Conservation (phyloP, 371 early-diverging fungal genomes). For the Quaeritorhiza haematococci region DNA sequence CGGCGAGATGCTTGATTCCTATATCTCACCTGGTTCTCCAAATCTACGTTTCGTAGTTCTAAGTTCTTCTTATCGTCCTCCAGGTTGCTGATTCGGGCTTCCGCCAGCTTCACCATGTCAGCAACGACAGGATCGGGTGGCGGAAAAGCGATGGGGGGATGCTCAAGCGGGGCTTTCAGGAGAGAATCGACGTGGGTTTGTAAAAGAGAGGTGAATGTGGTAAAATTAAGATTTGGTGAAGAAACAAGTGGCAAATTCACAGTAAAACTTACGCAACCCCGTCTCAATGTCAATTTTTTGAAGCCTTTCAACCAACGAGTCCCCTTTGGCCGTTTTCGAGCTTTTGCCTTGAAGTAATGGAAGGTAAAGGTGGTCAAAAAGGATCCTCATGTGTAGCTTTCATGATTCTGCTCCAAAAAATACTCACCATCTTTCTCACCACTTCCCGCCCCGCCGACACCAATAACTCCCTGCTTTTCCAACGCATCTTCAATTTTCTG, state of each 20-base stretch:
- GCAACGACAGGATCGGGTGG: conserved; percentile 32
- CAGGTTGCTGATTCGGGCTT: conserved; percentile 25
- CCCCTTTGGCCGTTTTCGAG: conserved; percentile 6
- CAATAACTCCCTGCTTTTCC: conserved; percentile 22
- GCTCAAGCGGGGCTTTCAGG: conserved; percentile 29
- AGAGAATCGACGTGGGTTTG: conserved; percentile 3
- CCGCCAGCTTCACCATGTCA: conserved; percentile 30
- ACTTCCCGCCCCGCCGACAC: background rate
- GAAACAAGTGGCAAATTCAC: background rate
- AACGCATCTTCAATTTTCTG: conserved; percentile 31
- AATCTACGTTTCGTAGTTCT: conserved; percentile 26
- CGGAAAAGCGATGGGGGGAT: conserved; percentile 11
- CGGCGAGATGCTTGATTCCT: too few relatives aligned
- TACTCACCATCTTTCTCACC: background rate
- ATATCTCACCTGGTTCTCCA: conserved; percentile 37
- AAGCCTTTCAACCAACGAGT: conserved; percentile 33
- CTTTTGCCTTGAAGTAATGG: background rate
- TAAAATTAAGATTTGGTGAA: background rate
- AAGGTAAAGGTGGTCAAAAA: too few relatives aligned
- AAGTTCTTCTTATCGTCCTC: conserved; percentile 18
- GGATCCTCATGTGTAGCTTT: too few relatives aligned
- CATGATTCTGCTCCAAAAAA: too few relatives aligned
- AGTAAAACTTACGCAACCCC: conserved; percentile 35
- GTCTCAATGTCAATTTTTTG: conserved; percentile 52
- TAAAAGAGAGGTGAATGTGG: too few relatives aligned